Percentiles rank a stretch among this genome's conserved stretches.
Evolutionary conservation across 306 rosid species (phyloP).

Genomic region (Abrus pulchellus): DNA sequence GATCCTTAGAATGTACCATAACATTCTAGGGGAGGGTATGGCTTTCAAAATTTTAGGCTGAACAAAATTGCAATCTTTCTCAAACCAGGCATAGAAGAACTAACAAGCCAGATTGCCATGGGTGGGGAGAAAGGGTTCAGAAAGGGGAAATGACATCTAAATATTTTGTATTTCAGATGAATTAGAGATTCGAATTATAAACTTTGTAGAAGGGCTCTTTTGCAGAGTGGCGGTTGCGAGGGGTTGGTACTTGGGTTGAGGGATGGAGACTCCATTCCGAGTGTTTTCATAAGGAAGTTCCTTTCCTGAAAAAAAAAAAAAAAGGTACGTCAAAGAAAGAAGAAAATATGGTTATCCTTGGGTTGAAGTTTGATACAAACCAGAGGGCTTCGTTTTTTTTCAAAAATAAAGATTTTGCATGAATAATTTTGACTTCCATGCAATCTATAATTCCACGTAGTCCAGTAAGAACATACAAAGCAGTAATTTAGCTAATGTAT

Average conservation of each 20-base stretch:
- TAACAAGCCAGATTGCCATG: slow-evolving; percentile 46
- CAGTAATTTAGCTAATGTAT: slow-evolving; percentile 14
- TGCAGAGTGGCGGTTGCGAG: slow-evolving; percentile 91
- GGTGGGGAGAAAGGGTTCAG: slow-evolving; percentile 36
- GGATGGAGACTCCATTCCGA: slow-evolving; percentile 91
- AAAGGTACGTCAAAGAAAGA: slow-evolving; percentile 27
- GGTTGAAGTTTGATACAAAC: slow-evolving; percentile 29
- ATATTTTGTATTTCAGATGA: slow-evolving; percentile 49
- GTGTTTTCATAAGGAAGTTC: slow-evolving; percentile 94
- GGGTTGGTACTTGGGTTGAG: slow-evolving; percentile 61
- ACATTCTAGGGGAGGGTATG: slow-evolving; percentile 68
- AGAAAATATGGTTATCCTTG: slow-evolving; percentile 41
- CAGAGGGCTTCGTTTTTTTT: background rate
- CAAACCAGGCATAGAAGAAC: slow-evolving; percentile 56
- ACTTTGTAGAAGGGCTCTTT: slow-evolving; percentile 92
- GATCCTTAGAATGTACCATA: slow-evolving; percentile 73
- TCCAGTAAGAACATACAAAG: slow-evolving; percentile 23
- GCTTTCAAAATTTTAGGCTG: slow-evolving; percentile 83
- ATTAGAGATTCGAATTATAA: slow-evolving; percentile 60
- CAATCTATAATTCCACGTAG: slow-evolving; percentile 24
- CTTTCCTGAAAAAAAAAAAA: slow-evolving; percentile 73
- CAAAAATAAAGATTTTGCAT: slow-evolving; percentile 20
- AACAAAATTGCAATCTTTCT: slow-evolving; percentile 73
- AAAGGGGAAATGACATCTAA: slow-evolving; percentile 41
- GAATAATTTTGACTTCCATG: slow-evolving; percentile 27